Base-by-base conservation (phyloP, 2,329 filamentous ascomycete genomes). In the Cryphonectria nitschkei region DNA sequence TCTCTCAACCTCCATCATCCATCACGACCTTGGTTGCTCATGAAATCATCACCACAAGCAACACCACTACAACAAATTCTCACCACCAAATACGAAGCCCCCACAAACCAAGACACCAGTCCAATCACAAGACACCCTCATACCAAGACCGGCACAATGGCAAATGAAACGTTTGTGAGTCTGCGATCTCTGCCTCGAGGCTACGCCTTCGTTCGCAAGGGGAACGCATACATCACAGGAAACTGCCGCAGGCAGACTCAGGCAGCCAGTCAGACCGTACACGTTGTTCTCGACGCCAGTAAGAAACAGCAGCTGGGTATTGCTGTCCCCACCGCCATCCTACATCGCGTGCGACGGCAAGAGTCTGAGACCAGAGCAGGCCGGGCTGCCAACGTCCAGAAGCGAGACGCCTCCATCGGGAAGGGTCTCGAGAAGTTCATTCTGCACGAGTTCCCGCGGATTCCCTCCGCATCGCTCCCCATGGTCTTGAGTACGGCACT, bases 171-270 rank as follows among this genome's bases (percentile, higher is more conserved):
- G 2, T 52, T 22, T 16, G 37, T 69, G 14, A 6, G 11, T 14
- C 56, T 71, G 52, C 71, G 76, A 9, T 79, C 78, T 2, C 77
- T 84, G 74, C 82, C 82, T 3, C 68, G 67, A 2, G 79, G 80
- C 11, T 86, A 85, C 73, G 74, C 74, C 13, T 84, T 84, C 67
- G 79, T 85, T 0, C 79, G 75, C 26, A 82, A 81, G 62, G 82
- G 83, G 72, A 79, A 84, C 73, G 75, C 78, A 6, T 85, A 82
- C 76, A 77, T 82, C 69, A 84, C 83, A 4, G 75, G 74, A 6
- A 75, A 82, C 70, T 84, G 82, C 74, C 81, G 82, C 22, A 78
- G 76, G 26, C 75, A 77, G 50, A 81, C 83, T 1, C 79, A 77
- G 22, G 79, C 75, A 0, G 76, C 77, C 6, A 73, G 75, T 0